A percentile compares a stretch with the other conserved stretches of the same genome.
Evolutionary conservation across 2,329 filamentous ascomycete genomes (phyloP).

Genomic region (Madurella mycetomatis): DNA sequence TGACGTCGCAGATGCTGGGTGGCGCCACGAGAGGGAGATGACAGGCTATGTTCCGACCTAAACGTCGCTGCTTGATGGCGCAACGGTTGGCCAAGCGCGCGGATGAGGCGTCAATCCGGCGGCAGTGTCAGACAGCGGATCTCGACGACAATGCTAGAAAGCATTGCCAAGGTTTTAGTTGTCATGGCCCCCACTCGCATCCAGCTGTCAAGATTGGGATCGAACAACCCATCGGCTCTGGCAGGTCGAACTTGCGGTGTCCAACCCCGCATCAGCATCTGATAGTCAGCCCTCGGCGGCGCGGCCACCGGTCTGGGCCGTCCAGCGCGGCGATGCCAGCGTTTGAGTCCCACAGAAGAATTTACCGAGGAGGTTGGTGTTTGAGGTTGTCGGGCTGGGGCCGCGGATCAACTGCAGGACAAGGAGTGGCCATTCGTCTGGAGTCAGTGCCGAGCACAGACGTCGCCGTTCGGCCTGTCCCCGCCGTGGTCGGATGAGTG

Average conservation of each 20-base stretch:
- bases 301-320: neutral
- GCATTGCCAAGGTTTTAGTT: too few species aligned
- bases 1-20: neutral
- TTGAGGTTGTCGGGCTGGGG: neutral
- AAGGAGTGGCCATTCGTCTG: neutral
- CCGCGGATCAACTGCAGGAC: neutral
- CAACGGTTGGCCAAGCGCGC: neutral
- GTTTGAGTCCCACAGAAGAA: neutral
- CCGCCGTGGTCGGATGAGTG: neutral
- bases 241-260: constrained; percentile 3
- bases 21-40: neutral
- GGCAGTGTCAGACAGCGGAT: neutral
- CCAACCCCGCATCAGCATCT: constrained; percentile 10
- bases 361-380: neutral
- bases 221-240: constrained; percentile 5
- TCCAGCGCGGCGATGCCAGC: neutral
- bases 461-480: neutral
- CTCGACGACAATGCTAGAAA: too few species aligned
- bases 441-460: neutral
- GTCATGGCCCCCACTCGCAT: too few species aligned
- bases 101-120: neutral
- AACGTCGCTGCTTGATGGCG: too few species aligned
- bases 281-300: constrained; percentile 2
- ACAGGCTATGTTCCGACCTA: too few species aligned
- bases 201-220: too few species aligned